Evolutionary conservation across 345 rosid genomes (phyloP), one percentile per base, ranked within the genome.

Genomic region (Draba incana): DNA sequence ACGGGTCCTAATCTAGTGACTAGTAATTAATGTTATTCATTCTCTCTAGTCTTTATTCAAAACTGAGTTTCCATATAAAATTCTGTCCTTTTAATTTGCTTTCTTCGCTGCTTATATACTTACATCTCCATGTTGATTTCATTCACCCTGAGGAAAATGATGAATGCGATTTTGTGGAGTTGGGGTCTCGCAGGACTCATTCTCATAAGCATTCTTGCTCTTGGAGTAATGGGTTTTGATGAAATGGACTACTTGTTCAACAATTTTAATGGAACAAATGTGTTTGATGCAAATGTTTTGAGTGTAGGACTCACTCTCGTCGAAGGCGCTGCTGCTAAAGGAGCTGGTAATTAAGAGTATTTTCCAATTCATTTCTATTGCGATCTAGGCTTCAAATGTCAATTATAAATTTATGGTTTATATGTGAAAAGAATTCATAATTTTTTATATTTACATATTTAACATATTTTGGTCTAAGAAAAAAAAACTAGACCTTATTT

Each of bases 291-390:
- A 5, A 72, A 31, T 65, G 54, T 24, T 42, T 46, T 72, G 11
- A 50, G 31, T 61, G 98, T 92, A 6, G 98, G 85, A 30, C 88
- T 92, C 55, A 86, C 92, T 68, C 86, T 92, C 56, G 85, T 92
- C 57, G 79, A 41, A 41, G 62, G 74, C 59, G 95, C 89, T 72
- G 81, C 71, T 16, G 86, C 86, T 24, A 86, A 83, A 84, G 86
- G 91, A 78, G 98, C 96, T 2, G 96, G 96, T 89, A 74, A 72
- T 20, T 20, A 20, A 20, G 47, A 38, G 0, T 49, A 16, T 56
- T 28, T 59, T 27, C 7, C n/a, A 27, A 38, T 44, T 63, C 6
- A 10, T 63, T 54, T 54, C 1, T 10, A 37, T 46, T 44, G 1
- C 12, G 16, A 33, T 33, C 24, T 14, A 12, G 50, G 8, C 37